Evolutionary conservation across 495 filamentous ascomycete species (phyloP).

Genomic region (Penicillium simplicissimum): DNA sequence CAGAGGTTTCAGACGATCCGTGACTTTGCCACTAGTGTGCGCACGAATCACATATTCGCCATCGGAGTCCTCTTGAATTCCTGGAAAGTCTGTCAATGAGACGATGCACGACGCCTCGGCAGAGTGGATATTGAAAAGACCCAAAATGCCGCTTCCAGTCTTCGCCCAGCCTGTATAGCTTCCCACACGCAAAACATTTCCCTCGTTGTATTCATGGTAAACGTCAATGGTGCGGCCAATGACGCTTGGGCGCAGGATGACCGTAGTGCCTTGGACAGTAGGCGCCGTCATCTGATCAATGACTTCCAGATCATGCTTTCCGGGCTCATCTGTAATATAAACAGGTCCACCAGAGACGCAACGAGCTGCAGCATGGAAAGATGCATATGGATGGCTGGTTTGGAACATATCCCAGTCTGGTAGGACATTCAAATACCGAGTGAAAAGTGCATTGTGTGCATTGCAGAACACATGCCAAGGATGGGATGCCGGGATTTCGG

Average conservation of each 20-base stretch:
- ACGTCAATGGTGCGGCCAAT: constrained; percentile 68
- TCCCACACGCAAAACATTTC: constrained; percentile 72
- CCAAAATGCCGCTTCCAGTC: constrained; percentile 75
- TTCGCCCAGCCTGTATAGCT: constrained; percentile 65
- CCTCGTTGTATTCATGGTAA: constrained; percentile 73
- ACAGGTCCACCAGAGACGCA: constrained; percentile 90
- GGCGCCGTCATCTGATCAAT: constrained; percentile 75
- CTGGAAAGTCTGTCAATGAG: constrained; percentile 69
- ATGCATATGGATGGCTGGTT: constrained; percentile 72
- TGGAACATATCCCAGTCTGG: constrained; percentile 99
- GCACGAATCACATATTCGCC: constrained; percentile 68
- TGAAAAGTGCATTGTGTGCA: constrained; percentile 85
- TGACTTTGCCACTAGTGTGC: constrained; percentile 67
- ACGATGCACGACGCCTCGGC: constrained; percentile 63
- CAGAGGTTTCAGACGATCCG: constrained; percentile 44
- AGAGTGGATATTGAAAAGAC: constrained; percentile 76
- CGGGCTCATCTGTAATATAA: constrained; percentile 88
- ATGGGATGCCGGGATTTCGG: constrained; percentile 72
- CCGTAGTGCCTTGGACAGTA: constrained; percentile 65
- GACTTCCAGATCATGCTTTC: constrained; percentile 70
- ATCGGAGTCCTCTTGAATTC: constrained; percentile 46
- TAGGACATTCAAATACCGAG: constrained; percentile 67
- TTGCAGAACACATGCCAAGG: constrained; percentile 95
- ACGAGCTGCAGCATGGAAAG: constrained; percentile 85
- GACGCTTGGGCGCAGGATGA: constrained; percentile 73